phyloP scores from a whole-genome alignment of 768 basidiomycete genomes.

The Rhizopogon vulgaris region DNA sequence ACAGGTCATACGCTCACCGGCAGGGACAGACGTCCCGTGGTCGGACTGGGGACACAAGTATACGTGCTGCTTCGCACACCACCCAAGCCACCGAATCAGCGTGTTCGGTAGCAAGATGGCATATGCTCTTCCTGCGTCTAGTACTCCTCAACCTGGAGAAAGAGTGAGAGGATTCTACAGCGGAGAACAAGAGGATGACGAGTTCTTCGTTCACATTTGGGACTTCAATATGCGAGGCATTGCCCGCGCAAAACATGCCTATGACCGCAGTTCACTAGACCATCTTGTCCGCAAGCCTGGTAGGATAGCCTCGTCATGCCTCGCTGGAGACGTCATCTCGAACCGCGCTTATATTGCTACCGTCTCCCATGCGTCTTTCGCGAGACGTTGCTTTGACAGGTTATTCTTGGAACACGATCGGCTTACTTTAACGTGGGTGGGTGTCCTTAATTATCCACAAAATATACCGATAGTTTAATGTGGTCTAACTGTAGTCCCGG shows the following conservation, averaged over 20 bases:
- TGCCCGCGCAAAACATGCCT: not conserved
- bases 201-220: not conserved
- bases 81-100: not conserved
- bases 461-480: not conserved
- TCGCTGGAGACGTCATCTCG: not conserved
- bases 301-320: no score
- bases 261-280: not conserved
- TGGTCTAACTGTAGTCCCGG: not conserved
- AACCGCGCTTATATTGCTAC: not conserved
- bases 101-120: not conserved
- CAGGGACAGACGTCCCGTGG: not conserved
- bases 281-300: not conserved
- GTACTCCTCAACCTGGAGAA: not conserved
- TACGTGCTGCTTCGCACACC: not conserved
- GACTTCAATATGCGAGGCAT: not conserved
- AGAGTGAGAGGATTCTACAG: not conserved
- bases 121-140: not conserved
- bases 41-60: not conserved
- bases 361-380: not conserved
- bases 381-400: fast-evolving
- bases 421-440: not conserved
- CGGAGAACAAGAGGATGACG: no score
- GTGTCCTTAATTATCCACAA: not conserved
- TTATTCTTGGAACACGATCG: not conserved
- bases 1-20: not conserved